Evolutionary conservation across 2,329 filamentous ascomycete genomes (phyloP), one percentile per base, ranked within the genome.

Genomic region (Cercospora zeae-maydis): DNA sequence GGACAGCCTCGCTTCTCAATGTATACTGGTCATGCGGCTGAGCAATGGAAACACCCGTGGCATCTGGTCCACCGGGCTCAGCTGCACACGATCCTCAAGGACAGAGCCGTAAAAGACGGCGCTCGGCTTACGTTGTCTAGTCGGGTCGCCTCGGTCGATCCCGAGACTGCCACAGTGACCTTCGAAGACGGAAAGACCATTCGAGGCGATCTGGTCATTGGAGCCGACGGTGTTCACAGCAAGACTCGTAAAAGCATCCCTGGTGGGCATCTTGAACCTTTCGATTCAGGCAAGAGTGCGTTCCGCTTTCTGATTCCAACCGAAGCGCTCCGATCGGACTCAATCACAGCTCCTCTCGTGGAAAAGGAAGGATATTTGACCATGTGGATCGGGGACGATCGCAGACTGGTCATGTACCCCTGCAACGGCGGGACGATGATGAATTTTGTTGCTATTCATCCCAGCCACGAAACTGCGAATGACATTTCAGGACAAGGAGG

Each of bases 221-320:
- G 72, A n/a, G 73, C 73, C 7, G 73, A 75, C 51, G 73, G 73
- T 4, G 70, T 74, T 1, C 71, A 74, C 47, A 70, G 70, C 7
- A 55, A 53, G 9, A 65, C 65, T 10, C 66, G 66, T 19, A 61
- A 63, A 13, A 56, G 49, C 36, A 66, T 74, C 9, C 63, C 67
- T 1, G 64, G 69, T 13, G 65, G 63, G 2, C 61, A 72, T 14
- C 60, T 66, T 49, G 58, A 64, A 27, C 70, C 72, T 1, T 71
- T 68, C n/a, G 68, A 70, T 42, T 67, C 80, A 1, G 84, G 84
- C 1, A 84, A 84, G 69, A 82, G 80, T 42, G 83, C 84, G 0
- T 87, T 84, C 69, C 78, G 84, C 7, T 86, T 86, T 71, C 71
- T 86, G 4, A 77, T 86, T 0, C 75, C 79, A 0, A 77, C 78